Conservation (phyloP, 75 land plant species). For the Azolla pinnata region DNA sequence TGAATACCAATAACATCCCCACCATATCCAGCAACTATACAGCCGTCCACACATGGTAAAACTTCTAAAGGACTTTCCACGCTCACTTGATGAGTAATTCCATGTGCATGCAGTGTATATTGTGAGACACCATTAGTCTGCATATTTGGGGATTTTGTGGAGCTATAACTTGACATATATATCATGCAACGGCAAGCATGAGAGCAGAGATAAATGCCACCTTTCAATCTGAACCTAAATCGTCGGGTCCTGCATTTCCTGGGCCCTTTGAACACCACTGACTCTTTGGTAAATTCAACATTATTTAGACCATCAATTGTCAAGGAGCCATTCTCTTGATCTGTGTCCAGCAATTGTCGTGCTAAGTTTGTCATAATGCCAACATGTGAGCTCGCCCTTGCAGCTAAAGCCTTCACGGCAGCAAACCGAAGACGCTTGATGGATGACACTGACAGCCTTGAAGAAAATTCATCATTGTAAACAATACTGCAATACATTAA, state of each 20-base stretch:
- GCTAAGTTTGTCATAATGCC: constrained; percentile 41
- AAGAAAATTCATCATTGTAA: constrained; percentile 74
- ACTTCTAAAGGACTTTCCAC: constrained; percentile 8
- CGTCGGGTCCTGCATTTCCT: constrained; percentile 11
- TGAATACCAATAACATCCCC: neutral
- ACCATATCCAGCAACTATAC: neutral
- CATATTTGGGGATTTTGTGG: constrained; percentile 1
- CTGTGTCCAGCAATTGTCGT: constrained; percentile 28
- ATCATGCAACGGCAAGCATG: constrained; percentile 39
- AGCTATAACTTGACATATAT: constrained; percentile 28
- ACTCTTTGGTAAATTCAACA: neutral
- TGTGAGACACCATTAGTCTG: neutral
- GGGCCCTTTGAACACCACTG: constrained; percentile 6
- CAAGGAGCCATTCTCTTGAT: constrained; percentile 4
- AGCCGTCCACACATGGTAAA: constrained; percentile 5
- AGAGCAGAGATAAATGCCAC: constrained; percentile 39
- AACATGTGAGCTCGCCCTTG: constrained; percentile 45
- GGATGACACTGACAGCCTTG: constrained; percentile 72
- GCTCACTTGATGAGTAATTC: neutral
- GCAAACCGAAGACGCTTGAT: constrained; percentile 67
- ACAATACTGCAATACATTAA: constrained; percentile 56
- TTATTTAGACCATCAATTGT: no score
- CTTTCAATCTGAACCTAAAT: constrained; percentile 24
- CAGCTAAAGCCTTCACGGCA: constrained; percentile 54
- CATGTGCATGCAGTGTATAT: constrained; percentile 7